Evolutionary conservation across 1,284 basidiomycete genomes (phyloP).

Genomic region (Puccinia polysora): DNA sequence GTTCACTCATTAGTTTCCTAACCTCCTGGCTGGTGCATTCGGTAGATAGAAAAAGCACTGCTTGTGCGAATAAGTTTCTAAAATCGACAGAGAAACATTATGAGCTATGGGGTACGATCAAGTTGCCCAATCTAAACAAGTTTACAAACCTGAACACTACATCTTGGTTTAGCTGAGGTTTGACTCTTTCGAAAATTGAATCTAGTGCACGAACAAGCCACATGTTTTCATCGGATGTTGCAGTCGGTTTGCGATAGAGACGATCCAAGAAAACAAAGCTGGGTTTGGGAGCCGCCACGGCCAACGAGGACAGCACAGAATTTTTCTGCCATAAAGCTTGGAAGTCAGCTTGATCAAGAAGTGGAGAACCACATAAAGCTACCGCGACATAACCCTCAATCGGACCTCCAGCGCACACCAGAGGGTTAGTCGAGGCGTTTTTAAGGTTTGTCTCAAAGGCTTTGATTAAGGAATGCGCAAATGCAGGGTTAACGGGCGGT

Average conservation of each 20-base stretch:
- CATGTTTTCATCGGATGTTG: slow-evolving; percentile 62
- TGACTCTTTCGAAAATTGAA: slow-evolving; percentile 59
- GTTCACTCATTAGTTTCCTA: slow-evolving; percentile 59
- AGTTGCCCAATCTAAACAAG: background rate
- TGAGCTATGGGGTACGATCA: background rate
- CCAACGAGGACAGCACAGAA: slow-evolving; percentile 51
- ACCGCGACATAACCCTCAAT: slow-evolving; percentile 77
- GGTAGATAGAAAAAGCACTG: slow-evolving; percentile 61
- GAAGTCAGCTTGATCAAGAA: slow-evolving; percentile 42
- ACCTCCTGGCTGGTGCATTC: slow-evolving; percentile 73
- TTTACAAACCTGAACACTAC: slow-evolving; percentile 60
- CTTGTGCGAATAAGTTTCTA: slow-evolving; percentile 57
- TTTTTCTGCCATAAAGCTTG: slow-evolving; percentile 49
- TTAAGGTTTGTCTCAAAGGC: slow-evolving; percentile 68
- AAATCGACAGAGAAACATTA: slow-evolving; percentile 1
- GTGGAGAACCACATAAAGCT: slow-evolving; percentile 57
- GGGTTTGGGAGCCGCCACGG: slow-evolving; percentile 60
- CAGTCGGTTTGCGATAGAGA: slow-evolving; percentile 68
- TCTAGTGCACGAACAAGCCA: slow-evolving; percentile 73
- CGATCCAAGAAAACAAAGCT: slow-evolving; percentile 82
- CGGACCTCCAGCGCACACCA: slow-evolving; percentile 62
- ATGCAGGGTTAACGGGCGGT: background rate
- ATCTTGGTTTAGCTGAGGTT: slow-evolving; percentile 60
- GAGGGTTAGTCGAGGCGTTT: slow-evolving; percentile 61
- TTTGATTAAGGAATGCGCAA: slow-evolving; percentile 17